These are phyloP conservation scores for Piromyces finnis DNA, from an alignment of 192 early-diverging fungal species.

Conservation along the genomic window DNA sequence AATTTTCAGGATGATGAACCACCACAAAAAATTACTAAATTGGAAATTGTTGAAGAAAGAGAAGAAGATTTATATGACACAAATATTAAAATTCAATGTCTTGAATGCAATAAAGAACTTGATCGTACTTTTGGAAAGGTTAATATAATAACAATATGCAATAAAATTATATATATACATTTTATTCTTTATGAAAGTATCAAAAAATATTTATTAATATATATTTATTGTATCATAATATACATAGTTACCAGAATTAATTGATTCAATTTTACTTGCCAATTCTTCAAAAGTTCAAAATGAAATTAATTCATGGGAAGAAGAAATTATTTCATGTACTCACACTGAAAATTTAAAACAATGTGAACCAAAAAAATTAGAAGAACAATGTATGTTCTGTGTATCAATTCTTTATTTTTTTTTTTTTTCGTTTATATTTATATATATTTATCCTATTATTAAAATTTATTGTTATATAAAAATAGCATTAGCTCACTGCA, in stretches of 20 bases:
- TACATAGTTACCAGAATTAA: constrained; percentile 30
- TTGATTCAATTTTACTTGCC: constrained; percentile 52
- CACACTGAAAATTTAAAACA: constrained; percentile 62
- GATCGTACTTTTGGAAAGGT: constrained; percentile 35
- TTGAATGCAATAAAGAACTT: constrained; percentile 48
- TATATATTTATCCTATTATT: neutral
- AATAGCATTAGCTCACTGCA: constrained; percentile 50
- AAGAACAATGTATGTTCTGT: constrained; percentile 8
- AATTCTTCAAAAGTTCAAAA: constrained; percentile 65
- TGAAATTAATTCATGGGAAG: constrained; percentile 89
- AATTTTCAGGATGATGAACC: constrained; percentile 26
- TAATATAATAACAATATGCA: no score
- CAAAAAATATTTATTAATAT: no score
- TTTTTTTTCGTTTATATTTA: neutral
- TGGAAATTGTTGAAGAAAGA: constrained; percentile 63
- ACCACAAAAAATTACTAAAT: constrained; percentile 81
- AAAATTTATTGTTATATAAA: neutral
- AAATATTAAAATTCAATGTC: constrained; percentile 58
- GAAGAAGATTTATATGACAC: constrained; percentile 59
- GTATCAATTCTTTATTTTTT: no score
- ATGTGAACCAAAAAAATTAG: neutral
- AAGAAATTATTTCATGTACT: constrained; percentile 58
- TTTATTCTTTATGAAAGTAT: no score
- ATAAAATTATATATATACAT: no score
- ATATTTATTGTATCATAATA: no score